Percentiles rank a stretch among this genome's conserved stretches.
Conservation (phyloP, 495 filamentous ascomycete genomes). For the Astrocystis sublimbata region DNA sequence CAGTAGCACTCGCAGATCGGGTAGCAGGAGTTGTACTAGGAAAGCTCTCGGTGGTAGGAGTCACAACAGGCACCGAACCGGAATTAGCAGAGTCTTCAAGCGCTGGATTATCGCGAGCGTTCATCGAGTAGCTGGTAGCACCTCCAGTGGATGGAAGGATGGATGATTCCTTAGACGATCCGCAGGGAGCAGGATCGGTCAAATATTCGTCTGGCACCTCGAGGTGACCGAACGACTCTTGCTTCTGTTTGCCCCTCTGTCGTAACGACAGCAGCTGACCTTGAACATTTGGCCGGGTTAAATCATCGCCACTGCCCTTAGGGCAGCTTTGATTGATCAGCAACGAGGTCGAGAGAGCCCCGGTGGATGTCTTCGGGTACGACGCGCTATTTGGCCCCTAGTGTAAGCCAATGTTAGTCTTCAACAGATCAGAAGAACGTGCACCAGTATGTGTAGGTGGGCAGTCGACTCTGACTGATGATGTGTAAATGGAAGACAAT, state of each 20-base stretch:
- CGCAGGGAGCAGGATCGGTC: constrained; percentile 65
- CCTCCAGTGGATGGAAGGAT: constrained; percentile 32
- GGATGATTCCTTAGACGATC: constrained; percentile 66
- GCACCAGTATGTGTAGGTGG: neutral
- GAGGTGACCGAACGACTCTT: constrained; percentile 37
- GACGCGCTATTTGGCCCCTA: constrained; percentile 24
- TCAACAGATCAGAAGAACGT: neutral
- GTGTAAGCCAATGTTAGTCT: constrained; percentile 14
- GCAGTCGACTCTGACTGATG: too few species aligned
- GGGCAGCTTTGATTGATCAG: constrained; percentile 49
- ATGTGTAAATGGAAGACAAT: too few species aligned
- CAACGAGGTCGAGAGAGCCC: constrained; percentile 48
- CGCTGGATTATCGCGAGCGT: constrained; percentile 18
- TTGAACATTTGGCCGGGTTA: neutral
- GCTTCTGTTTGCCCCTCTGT: constrained; percentile 52
- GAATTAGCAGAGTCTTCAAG: constrained; percentile 51
- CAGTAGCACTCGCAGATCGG: constrained; percentile 46
- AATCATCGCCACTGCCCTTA: constrained; percentile 36
- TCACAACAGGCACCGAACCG: constrained; percentile 57
- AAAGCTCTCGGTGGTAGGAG: constrained; percentile 57
- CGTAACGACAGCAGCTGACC: constrained; percentile 31
- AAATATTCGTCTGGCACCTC: constrained; percentile 39
- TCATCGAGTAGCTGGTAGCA: neutral
- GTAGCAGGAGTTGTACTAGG: constrained; percentile 45
- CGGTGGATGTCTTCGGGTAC: constrained; percentile 44